A percentile compares a stretch with the other conserved stretches of the same genome.
Evolutionary conservation across 2,329 filamentous ascomycete genomes (phyloP).

Genomic region (Ascosphaera aggregata): DNA sequence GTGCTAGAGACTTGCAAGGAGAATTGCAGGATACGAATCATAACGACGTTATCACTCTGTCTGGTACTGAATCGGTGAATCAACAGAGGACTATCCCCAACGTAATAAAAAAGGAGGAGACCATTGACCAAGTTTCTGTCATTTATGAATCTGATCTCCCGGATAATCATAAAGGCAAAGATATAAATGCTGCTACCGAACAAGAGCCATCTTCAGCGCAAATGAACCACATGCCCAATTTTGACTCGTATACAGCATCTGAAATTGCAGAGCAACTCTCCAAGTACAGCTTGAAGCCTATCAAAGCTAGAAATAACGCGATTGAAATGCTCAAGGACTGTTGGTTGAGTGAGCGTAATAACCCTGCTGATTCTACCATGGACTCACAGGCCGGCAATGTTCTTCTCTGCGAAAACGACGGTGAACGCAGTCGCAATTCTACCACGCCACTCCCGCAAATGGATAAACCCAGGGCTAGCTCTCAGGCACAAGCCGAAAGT

Average conservation of each 20-base stretch:
- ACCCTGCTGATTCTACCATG: constrained; percentile 4
- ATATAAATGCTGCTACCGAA: constrained; percentile 9
- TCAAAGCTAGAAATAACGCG: constrained; percentile 46
- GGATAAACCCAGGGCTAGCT: constrained; percentile 2
- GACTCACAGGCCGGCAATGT: constrained; percentile 1
- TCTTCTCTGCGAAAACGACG: constrained; percentile 5
- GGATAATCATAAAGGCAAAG: constrained; percentile 3
- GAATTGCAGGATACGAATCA: constrained; percentile 39
- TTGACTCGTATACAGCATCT: constrained; percentile 34
- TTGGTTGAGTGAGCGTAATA: constrained; percentile 24
- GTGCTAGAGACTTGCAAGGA: constrained; percentile 41
- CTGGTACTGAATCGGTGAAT: constrained; percentile 2
- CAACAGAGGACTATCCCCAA: neutral
- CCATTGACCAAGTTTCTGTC: neutral
- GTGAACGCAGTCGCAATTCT: constrained; percentile 3
- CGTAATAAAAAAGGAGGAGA: constrained; percentile 2
- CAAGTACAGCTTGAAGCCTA: constrained; percentile 46
- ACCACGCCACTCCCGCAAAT: neutral
- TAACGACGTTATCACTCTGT: constrained; percentile 29
- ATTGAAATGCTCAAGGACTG: constrained; percentile 46
- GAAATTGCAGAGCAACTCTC: constrained; percentile 39
- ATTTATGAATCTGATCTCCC: constrained; percentile 1
- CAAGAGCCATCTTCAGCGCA: neutral
- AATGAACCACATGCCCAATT: constrained; percentile 27
- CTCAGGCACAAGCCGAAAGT: constrained; percentile 6